Percentiles rank a stretch among this genome's conserved stretches.
Evolutionary conservation across 345 rosid species (phyloP).

Genomic region (Gossypium australe): DNA sequence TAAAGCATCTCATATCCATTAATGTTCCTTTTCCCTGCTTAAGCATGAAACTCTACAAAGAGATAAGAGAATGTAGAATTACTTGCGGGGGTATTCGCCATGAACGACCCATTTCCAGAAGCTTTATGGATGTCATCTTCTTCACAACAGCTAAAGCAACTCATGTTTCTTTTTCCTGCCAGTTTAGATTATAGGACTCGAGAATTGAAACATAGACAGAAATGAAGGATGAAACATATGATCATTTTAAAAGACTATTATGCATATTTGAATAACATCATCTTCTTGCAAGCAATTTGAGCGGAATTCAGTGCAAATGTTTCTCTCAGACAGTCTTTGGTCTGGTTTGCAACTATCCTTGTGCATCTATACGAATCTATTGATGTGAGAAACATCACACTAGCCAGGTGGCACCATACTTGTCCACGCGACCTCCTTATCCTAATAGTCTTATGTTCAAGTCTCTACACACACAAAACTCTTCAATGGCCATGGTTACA

Average conservation of each 20-base stretch:
- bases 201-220: not conserved
- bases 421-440: too few relatives aligned
- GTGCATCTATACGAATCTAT: too few relatives aligned
- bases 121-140: constrained; percentile 1
- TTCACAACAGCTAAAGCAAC: not conserved
- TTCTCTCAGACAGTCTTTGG: not conserved
- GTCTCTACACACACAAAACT: too few relatives aligned
- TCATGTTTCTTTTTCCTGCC: not conserved
- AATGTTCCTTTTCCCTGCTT: not conserved
- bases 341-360: not conserved
- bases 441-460: too few relatives aligned
- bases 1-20: not conserved
- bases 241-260: not conserved
- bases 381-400: too few relatives aligned
- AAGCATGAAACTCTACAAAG: not conserved
- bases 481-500: too few relatives aligned
- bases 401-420: too few relatives aligned
- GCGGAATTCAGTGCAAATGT: not conserved
- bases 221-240: not conserved
- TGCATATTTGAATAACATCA: not conserved
- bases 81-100: not conserved
- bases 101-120: not conserved
- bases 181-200: too few relatives aligned
- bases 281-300: not conserved
- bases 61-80: not conserved